phyloP scores from a whole-genome alignment of 225 moss, liverwort and hornwort genomes.

The Polytrichum commune region DNA sequence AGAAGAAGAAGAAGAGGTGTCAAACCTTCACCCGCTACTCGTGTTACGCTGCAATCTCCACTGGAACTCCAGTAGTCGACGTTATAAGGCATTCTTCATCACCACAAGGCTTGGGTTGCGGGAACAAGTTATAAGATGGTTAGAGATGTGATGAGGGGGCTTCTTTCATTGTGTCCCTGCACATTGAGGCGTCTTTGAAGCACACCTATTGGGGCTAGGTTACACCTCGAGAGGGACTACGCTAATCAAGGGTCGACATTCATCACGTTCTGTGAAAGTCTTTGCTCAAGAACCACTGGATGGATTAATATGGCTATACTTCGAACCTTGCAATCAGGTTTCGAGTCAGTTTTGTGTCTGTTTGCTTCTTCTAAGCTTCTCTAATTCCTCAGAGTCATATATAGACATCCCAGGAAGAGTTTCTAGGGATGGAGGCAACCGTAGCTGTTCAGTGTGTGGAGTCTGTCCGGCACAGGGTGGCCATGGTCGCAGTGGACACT shows the following conservation, averaged over 20 bases:
- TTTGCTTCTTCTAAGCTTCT: not conserved
- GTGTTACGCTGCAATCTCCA: no score
- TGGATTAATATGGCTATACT: no score
- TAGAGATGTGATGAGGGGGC: not conserved
- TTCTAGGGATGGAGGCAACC: not conserved
- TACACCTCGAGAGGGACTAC: no score
- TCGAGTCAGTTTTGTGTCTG: not conserved
- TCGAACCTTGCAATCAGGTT: not conserved
- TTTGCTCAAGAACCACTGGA: not conserved
- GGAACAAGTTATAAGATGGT: not conserved
- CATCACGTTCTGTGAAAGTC: not conserved
- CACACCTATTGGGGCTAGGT: not conserved
- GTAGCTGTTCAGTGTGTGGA: not conserved
- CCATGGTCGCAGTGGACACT: conserved; percentile 38
- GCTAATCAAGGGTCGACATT: not conserved
- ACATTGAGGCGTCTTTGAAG: not conserved
- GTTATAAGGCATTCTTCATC: no score
- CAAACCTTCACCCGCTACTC: no score
- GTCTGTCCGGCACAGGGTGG: conserved; percentile 27
- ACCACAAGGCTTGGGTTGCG: no score
- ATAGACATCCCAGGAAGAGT: not conserved
- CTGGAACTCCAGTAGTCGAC: no score
- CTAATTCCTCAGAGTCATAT: not conserved
- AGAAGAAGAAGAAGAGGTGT: no score
- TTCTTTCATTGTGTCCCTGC: not conserved